Evolutionary conservation across 768 basidiomycete genomes (phyloP).

Genomic region (Pleurotus tuoliensis): DNA sequence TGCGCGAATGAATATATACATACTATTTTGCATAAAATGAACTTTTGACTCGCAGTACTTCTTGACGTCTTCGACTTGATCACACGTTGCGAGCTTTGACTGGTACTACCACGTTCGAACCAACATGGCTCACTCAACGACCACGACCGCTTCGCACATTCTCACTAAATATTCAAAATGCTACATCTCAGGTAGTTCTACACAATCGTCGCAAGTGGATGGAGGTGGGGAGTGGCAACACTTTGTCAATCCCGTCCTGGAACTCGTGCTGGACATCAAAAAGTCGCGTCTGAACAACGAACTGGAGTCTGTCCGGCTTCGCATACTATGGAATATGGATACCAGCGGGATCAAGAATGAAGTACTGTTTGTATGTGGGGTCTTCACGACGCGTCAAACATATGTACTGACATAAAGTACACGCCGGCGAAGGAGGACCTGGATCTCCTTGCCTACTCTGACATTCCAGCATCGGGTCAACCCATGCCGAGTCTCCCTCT

Average conservation of each 20-base stretch:
- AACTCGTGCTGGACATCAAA: conserved; percentile 57
- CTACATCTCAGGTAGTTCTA: conserved; percentile 34
- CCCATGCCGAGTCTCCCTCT: conserved; percentile 48
- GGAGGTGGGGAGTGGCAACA: conserved; percentile 67
- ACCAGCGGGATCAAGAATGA: conserved; percentile 44
- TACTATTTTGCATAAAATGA: background rate
- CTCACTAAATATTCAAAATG: conserved; percentile 68
- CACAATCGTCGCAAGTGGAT: conserved; percentile 9
- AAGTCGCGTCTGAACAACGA: conserved; percentile 40
- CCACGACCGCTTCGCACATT: conserved; percentile 51
- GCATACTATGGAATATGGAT: conserved; percentile 59
- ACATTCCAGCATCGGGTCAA: conserved; percentile 24
- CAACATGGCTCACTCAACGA: conserved; percentile 51
- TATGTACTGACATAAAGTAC: conserved; percentile 1
- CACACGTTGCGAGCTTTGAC: background rate
- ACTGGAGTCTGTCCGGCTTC: conserved; percentile 61
- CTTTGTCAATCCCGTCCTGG: conserved; percentile 66
- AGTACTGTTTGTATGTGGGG: conserved; percentile 58
- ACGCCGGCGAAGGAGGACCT: conserved; percentile 59
- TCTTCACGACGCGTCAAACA: background rate
- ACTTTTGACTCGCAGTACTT: background rate
- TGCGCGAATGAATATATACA: background rate
- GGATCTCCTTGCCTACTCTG: conserved; percentile 68
- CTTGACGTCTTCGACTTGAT: background rate
- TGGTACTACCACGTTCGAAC: background rate